Percentiles rank a stretch among this genome's conserved stretches.
These are phyloP conservation scores for Metarhizium sp. DNA, from an alignment of 2,329 filamentous ascomycete genomes.

Conservation along the genomic window DNA sequence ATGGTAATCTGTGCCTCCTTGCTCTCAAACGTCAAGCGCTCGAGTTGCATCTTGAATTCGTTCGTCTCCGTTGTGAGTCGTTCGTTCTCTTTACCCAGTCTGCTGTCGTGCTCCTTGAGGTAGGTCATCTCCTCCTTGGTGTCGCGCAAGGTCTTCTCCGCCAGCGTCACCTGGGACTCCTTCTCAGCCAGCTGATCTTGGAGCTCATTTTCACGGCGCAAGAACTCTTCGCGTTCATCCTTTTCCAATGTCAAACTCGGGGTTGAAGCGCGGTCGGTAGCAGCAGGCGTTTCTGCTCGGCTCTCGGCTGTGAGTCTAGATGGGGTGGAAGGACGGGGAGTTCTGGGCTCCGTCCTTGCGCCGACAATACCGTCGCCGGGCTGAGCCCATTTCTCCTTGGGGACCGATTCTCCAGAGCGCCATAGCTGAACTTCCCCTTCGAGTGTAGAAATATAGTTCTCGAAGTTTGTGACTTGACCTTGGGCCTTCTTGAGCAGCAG, in stretches of 20 bases:
- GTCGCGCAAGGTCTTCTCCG: slow-evolving; percentile 73
- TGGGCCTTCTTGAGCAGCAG: slow-evolving; percentile 86
- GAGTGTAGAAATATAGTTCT: slow-evolving; percentile 72
- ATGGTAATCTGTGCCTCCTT: slow-evolving; percentile 97
- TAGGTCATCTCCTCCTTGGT: slow-evolving; percentile 78
- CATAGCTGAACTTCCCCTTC: slow-evolving; percentile 81
- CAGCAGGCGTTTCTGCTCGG: slow-evolving; percentile 51
- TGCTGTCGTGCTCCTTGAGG: slow-evolving; percentile 77
- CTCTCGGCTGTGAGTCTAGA: slow-evolving; percentile 44
- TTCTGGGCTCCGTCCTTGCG: slow-evolving; percentile 32
- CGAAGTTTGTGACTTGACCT: slow-evolving; percentile 78
- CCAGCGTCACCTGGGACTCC: slow-evolving; percentile 69
- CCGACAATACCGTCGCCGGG: slow-evolving; percentile 40
- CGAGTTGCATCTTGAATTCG: slow-evolving; percentile 91
- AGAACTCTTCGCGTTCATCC: slow-evolving; percentile 92
- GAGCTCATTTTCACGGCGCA: slow-evolving; percentile 90
- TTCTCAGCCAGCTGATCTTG: slow-evolving; percentile 94
- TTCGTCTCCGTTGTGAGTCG: slow-evolving; percentile 77
- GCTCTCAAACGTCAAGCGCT: slow-evolving; percentile 89
- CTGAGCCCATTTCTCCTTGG: slow-evolving; percentile 79
- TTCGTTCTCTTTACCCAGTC: slow-evolving; percentile 84
- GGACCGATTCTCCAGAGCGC: slow-evolving; percentile 81
- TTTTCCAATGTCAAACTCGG: slow-evolving; percentile 85
- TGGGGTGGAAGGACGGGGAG: slow-evolving; percentile 43
- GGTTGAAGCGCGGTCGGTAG: slow-evolving; percentile 77